These are phyloP conservation scores for Rhizopogon rudus DNA, from an alignment of 768 basidiomycete genomes.

Conservation along the genomic window DNA sequence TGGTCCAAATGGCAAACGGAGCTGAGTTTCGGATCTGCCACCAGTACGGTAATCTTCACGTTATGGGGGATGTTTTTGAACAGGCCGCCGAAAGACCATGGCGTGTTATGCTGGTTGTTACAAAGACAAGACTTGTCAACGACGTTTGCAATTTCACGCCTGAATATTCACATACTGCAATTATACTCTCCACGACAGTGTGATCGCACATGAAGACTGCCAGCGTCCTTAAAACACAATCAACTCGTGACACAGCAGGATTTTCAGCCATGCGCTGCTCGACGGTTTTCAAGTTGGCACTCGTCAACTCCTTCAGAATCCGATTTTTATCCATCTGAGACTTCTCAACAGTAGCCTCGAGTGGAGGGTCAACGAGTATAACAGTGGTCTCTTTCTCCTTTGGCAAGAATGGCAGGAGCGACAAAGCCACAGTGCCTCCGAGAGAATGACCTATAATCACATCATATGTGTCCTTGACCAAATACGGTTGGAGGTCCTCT, in stretches of 20 bases:
- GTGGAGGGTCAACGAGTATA: conserved; percentile 6
- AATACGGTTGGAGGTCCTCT: background rate
- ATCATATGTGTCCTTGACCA: background rate
- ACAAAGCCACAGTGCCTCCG: background rate
- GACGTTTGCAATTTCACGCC: too few relatives aligned
- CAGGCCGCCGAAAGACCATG: conserved; percentile 10
- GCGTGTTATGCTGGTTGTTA: conserved; percentile 9
- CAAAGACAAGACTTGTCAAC: too few relatives aligned
- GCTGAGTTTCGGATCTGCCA: conserved; percentile 8
- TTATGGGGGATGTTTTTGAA: conserved; percentile 7
- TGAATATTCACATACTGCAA: background rate
- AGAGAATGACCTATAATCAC: conserved; percentile 8
- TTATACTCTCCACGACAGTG: background rate
- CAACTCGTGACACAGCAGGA: background rate
- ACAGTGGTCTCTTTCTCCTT: background rate
- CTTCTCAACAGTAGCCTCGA: background rate
- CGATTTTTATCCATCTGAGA: background rate
- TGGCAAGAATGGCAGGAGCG: conserved; percentile 2
- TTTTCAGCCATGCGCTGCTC: background rate
- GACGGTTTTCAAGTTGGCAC: background rate
- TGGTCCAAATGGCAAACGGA: conserved; percentile 2
- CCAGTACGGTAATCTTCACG: conserved; percentile 10
- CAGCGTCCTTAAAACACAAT: background rate
- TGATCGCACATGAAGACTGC: background rate
- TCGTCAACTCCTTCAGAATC: background rate